Evolutionary conservation across 345 rosid genomes (phyloP).

Genomic region (Turritis glabra): DNA sequence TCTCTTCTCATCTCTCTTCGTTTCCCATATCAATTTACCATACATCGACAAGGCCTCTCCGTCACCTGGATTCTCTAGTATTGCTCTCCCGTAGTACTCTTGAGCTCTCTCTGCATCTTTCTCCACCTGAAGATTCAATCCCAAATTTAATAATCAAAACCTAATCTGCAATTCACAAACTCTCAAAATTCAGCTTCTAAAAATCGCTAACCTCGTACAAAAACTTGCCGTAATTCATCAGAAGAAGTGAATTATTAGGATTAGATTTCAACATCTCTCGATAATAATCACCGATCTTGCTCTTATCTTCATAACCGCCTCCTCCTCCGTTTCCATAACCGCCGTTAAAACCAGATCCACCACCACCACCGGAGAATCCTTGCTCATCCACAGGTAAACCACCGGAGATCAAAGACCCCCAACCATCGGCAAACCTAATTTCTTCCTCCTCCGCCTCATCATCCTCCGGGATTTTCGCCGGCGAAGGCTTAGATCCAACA

Average conservation of each 20-base stretch:
- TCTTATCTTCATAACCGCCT: constrained; percentile 37
- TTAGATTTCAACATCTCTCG: constrained; percentile 58
- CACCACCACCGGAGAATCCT: constrained; percentile 42
- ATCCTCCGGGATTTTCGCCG: constrained; percentile 57
- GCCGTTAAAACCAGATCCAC: constrained; percentile 37
- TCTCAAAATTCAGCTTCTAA: not conserved
- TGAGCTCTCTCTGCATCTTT: constrained; percentile 62
- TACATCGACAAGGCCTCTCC: constrained; percentile 74
- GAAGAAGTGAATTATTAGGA: constrained; percentile 62
- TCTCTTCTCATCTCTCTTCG: constrained; percentile 53
- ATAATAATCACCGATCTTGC: constrained; percentile 68
- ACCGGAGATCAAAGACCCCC: constrained; percentile 36
- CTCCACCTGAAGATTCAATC: constrained; percentile 41
- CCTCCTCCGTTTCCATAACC: constrained; percentile 31
- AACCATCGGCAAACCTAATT: constrained; percentile 27
- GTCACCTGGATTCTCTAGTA: constrained; percentile 74
- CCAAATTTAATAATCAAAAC: not conserved
- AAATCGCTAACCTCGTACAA: constrained; percentile 60
- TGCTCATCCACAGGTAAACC: constrained; percentile 48
- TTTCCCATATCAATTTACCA: constrained; percentile 82
- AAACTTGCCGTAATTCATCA: constrained; percentile 78
- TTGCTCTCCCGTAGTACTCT: constrained; percentile 78
- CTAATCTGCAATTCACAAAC: not conserved
- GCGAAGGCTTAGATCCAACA: constrained; percentile 42
- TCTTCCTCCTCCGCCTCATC: constrained; percentile 30